Conservation (phyloP, 2,329 filamentous ascomycete species). For the Zalaria obscura region DNA sequence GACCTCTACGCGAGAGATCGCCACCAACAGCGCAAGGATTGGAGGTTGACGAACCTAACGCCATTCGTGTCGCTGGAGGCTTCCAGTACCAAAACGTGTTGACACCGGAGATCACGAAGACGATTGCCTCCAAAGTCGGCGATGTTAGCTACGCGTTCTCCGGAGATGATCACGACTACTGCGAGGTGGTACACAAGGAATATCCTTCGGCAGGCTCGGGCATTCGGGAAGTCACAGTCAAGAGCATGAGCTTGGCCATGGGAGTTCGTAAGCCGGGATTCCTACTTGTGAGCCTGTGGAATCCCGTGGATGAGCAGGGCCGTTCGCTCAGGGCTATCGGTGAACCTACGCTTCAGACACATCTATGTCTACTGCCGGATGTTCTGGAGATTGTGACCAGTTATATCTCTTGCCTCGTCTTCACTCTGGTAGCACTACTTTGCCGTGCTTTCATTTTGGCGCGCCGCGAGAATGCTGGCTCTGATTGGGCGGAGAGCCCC, state of each 20-base stretch:
- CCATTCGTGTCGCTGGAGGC: constrained; percentile 61
- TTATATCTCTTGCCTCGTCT: constrained; percentile 51
- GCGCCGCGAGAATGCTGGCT: constrained; percentile 7
- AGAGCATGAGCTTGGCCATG: constrained; percentile 93
- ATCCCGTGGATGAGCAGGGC: constrained; percentile 54
- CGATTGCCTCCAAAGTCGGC: constrained; percentile 63
- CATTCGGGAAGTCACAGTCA: constrained; percentile 75
- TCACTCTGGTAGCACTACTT: constrained; percentile 36
- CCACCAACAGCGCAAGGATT: constrained; percentile 47
- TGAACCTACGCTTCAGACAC: constrained; percentile 62
- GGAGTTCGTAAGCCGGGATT: constrained; percentile 80
- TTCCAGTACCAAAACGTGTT: constrained; percentile 98
- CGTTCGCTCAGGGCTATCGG: constrained; percentile 10
- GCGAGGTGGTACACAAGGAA: constrained; percentile 67
- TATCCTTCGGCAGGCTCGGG: constrained; percentile 44
- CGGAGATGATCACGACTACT: constrained; percentile 97
- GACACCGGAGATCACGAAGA: constrained; percentile 57
- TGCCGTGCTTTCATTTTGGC: constrained; percentile 25
- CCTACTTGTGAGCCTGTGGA: constrained; percentile 78
- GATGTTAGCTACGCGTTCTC: constrained; percentile 81
- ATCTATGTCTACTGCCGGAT: constrained; percentile 80
- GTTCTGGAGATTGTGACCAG: constrained; percentile 72
- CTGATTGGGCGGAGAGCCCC: constrained; percentile 6
- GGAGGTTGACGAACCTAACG: constrained; percentile 51
- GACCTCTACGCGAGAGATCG: constrained; percentile 70